phyloP scores from a whole-genome alignment of 2,329 filamentous ascomycete genomes.

The Talaromyces rugulosus region DNA sequence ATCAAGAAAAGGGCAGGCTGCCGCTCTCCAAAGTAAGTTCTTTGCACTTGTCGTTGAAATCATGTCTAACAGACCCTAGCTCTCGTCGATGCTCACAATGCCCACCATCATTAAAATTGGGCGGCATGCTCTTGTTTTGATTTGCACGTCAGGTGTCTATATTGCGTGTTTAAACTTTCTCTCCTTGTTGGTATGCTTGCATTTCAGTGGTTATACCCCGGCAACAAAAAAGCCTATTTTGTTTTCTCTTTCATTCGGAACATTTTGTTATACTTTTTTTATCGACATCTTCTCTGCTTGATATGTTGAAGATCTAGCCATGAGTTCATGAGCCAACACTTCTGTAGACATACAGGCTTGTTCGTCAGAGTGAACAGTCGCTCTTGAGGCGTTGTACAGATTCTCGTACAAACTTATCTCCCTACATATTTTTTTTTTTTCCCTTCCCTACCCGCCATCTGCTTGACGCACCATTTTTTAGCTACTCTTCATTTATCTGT shows the following conservation, averaged over 20 bases:
- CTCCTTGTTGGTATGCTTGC: conserved; percentile 14
- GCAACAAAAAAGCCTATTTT: conserved; percentile 20
- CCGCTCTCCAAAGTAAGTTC: conserved; percentile 48
- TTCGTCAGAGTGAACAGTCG: background rate
- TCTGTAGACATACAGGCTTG: background rate
- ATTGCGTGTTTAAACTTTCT: background rate
- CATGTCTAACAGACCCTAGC: conserved; percentile 22
- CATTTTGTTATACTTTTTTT: conserved; percentile 12
- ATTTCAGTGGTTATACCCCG: conserved; percentile 30
- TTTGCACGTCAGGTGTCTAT: background rate
- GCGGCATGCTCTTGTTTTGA: background rate
- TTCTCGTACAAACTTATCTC: background rate
- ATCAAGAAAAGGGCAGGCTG: conserved; percentile 50
- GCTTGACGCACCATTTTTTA: background rate
- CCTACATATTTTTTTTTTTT: background rate
- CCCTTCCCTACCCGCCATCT: background rate
- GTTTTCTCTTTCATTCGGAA: conserved; percentile 15
- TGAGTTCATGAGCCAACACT: background rate
- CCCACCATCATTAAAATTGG: conserved; percentile 7
- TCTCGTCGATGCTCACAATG: conserved; percentile 38
- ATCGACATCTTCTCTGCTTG: background rate
- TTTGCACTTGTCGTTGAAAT: background rate
- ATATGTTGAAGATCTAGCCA: background rate
- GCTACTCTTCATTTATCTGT: background rate
- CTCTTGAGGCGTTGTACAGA: background rate